Evolutionary conservation across 2,329 filamentous ascomycete species (phyloP).

Genomic region (Lachnellula suecica): DNA sequence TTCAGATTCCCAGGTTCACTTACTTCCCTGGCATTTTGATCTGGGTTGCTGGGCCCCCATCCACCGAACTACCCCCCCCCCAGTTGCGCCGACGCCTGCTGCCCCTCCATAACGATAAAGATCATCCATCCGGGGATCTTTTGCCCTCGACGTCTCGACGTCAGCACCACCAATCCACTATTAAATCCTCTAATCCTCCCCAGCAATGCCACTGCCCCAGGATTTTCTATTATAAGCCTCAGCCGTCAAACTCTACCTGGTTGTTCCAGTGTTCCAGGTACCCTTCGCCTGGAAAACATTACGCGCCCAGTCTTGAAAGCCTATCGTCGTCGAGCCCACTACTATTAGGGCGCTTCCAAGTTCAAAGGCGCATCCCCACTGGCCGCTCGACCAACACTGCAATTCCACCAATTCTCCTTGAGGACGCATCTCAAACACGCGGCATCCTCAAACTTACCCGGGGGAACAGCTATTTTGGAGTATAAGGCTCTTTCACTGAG

Average conservation of each 20-base stretch:
- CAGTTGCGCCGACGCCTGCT: no score
- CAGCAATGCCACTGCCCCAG: not conserved
- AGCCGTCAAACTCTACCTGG: conserved; percentile 16
- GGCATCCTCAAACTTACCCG: conserved; percentile 18
- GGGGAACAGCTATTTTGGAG: conserved; percentile 1
- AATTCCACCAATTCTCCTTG: conserved; percentile 14
- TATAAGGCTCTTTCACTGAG: not conserved
- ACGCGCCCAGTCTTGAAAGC: not conserved
- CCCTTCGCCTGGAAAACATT: not conserved
- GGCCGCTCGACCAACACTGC: conserved; percentile 12
- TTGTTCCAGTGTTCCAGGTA: conserved; percentile 1
- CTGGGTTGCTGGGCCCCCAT: no score
- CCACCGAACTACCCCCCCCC: no score
- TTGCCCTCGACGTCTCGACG: not conserved
- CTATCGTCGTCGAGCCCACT: not conserved
- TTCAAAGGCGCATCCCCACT: conserved; percentile 8
- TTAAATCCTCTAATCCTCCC: not conserved
- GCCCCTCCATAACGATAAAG: not conserved
- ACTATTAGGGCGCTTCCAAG: conserved; percentile 17
- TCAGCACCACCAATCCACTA: no score
- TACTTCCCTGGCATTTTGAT: no score
- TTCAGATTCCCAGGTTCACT: no score
- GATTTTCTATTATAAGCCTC: not conserved
- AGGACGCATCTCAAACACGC: conserved; percentile 17
- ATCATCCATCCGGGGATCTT: not conserved